These are phyloP conservation scores for Phlebiopsis gigantea DNA, from an alignment of 768 basidiomycete genomes.

Conservation along the genomic window DNA sequence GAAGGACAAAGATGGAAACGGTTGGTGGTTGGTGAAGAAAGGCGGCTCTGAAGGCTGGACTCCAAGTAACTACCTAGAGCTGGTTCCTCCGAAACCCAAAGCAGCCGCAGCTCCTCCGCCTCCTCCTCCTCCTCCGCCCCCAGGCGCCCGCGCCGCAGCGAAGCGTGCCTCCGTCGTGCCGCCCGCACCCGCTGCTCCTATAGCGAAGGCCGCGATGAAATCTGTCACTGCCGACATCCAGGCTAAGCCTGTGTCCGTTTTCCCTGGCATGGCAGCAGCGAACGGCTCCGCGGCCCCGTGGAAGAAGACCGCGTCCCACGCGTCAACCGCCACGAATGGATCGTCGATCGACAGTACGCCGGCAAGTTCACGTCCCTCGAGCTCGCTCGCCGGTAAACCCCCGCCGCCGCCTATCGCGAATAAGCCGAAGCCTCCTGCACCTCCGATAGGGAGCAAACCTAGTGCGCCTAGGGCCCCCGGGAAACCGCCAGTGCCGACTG, in stretches of 20 bases:
- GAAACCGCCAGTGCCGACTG: constrained; percentile 61
- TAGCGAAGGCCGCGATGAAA: constrained; percentile 26
- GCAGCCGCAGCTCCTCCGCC: constrained; percentile 66
- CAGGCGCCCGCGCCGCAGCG: constrained; percentile 34
- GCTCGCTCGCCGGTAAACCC: constrained; percentile 42
- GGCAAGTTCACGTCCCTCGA: constrained; percentile 45
- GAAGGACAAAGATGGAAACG: constrained; percentile 73
- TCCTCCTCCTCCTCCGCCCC: constrained; percentile 39
- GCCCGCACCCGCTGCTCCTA: constrained; percentile 23
- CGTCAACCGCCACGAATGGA: constrained; percentile 17
- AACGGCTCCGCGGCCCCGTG: constrained; percentile 72
- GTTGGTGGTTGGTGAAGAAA: constrained; percentile 97
- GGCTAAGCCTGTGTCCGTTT: constrained; percentile 79
- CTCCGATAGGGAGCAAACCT: constrained; percentile 53
- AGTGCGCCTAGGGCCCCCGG: constrained; percentile 31
- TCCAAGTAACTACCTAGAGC: constrained; percentile 88
- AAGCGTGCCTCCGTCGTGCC: constrained; percentile 32
- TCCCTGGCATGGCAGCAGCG: constrained; percentile 64
- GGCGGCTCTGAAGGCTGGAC: constrained; percentile 86
- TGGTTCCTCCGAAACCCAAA: constrained; percentile 61
- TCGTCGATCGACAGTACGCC: constrained; percentile 35
- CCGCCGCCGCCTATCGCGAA: constrained; percentile 53
- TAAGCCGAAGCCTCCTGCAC: constrained; percentile 62
- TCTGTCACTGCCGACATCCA: constrained; percentile 50
- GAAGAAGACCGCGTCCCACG: constrained; percentile 48